Percentiles rank a stretch among this genome's conserved stretches.
Evolutionary conservation across 305 asterid genomes (phyloP).

Genomic region (Solanum hybrid): DNA sequence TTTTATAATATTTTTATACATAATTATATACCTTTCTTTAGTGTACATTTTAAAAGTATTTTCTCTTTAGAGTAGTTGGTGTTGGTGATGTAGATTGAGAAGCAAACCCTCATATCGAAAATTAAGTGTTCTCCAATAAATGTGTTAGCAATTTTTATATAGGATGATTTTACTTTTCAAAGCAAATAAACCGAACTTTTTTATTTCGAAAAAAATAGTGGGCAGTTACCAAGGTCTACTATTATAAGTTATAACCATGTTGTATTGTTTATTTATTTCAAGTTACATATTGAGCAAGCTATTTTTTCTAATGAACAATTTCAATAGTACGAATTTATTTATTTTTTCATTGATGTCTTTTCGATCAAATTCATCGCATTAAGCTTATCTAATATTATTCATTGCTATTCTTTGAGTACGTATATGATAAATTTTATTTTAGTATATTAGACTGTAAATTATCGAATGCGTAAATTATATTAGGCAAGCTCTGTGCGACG

Average conservation of each 20-base stretch:
- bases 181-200: not conserved
- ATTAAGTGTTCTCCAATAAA: not conserved
- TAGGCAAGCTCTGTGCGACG: not conserved
- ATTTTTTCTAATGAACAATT: not conserved
- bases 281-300: not conserved
- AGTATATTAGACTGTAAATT: not conserved
- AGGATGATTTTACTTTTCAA: not conserved
- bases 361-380: too few species aligned
- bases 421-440: too few species aligned
- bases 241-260: too few species aligned
- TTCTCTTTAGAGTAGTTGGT: not conserved
- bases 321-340: too few species aligned
- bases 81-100: not conserved
- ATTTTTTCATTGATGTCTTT: too few species aligned
- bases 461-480: not conserved
- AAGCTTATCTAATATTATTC: too few species aligned
- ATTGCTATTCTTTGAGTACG: too few species aligned
- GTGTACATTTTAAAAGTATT: not conserved
- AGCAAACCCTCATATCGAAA: not conserved
- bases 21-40: not conserved
- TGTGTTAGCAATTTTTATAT: not conserved
- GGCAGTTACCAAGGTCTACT: not conserved
- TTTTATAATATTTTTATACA: not conserved
- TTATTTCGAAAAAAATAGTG: not conserved
- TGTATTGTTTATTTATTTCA: not conserved